Base-by-base conservation (phyloP, 768 basidiomycete species). In the Leccinum boreale region DNA sequence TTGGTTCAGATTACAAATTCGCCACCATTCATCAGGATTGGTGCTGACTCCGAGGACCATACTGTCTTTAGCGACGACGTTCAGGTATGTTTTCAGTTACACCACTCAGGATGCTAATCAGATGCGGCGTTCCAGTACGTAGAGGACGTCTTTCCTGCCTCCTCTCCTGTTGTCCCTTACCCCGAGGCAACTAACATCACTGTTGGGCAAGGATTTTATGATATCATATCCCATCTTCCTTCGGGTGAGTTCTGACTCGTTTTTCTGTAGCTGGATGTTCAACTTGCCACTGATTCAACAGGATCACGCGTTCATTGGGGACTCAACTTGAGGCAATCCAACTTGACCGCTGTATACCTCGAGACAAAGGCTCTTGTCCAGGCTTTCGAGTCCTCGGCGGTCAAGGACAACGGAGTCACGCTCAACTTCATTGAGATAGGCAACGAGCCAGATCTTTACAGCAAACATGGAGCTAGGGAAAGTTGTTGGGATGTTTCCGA, bases 241-340 rank as follows among this genome's bases (percentile, higher is more conserved):
- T 58, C 71, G 5, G 76, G 84, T 79, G 65, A 52, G 73, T 60
- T 28, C 48, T 23, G 10, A 26, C 19, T 58, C 31, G 9, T 10
- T 49, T n/a, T 29, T 28, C 21, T 36, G 46, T 52, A 9, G 15
- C 19, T 29, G 19, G 39, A 44, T 50, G 28, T 44, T 50, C 39
- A 5, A n/a, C 21, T 44, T 39, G 17, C 35, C 7, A n/a, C n/a
- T n/a, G n/a, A 19, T n/a, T 35, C 24, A 15, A 52, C 61, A 85
- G 85, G 80, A 24, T 85, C 85, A 10, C 80, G 78, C 51, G 83
- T 89, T 60, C 82, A 76, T 14, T 89, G 85, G 85, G 86, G 85
- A 14, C 73, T 88, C 49, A 88, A 89, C 68, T 71, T 88, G n/a
- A 85, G 84, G 6, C 67, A 72, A 55, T 68, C 75, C 47, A 84